Conservation (phyloP, 129 eudicot species). For the Daucus carota region DNA sequence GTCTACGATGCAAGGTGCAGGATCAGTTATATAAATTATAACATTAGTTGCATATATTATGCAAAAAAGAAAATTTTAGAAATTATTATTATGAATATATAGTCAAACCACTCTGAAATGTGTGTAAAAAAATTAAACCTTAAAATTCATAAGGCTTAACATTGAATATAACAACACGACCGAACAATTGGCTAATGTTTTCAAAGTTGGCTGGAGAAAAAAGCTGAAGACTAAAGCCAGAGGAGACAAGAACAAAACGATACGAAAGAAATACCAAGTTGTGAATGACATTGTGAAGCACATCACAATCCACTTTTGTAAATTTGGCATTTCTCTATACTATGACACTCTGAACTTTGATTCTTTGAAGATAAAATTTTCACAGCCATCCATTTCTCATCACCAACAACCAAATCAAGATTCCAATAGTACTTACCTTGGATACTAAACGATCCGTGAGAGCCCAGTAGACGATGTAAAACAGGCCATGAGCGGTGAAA, state of each 20-base stretch:
- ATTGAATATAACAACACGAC: not conserved
- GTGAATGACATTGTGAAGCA: not conserved
- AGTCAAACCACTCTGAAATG: too few relatives aligned
- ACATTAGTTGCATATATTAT: too few relatives aligned
- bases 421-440: conserved; percentile 31
- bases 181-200: not conserved
- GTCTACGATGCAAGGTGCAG: too few relatives aligned
- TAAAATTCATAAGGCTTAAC: too few relatives aligned
- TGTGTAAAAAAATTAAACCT: too few relatives aligned
- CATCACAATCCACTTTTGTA: not conserved
- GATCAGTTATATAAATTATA: too few relatives aligned
- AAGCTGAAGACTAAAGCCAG: not conserved
- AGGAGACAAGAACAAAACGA: not conserved
- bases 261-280: not conserved
- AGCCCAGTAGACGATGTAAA: conserved; percentile 60
- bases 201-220: not conserved
- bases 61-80: too few relatives aligned
- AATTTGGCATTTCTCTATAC: conserved; percentile 1
- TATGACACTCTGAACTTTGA: not conserved
- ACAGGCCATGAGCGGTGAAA: conserved; percentile 74
- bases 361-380: not conserved
- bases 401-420: not conserved
- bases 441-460: conserved; percentile 34
- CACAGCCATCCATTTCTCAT: not conserved
- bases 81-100: too few relatives aligned